Percentiles rank a stretch among this genome's conserved stretches.
Conservation (phyloP, 805 yeast species). For the Myxozyma udenii region DNA sequence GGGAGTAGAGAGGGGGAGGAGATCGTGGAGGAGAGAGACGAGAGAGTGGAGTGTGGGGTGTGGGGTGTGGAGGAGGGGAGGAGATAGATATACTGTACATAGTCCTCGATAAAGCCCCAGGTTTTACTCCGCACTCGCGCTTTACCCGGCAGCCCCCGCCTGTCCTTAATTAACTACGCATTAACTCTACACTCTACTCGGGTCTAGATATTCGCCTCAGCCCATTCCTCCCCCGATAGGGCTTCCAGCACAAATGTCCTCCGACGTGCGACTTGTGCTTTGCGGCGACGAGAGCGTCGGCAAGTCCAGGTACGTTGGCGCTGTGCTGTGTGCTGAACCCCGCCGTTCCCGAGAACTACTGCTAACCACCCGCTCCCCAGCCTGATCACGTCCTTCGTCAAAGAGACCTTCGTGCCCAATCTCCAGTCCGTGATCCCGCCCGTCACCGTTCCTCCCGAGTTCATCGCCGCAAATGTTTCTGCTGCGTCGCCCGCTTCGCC, state of each 20-base stretch:
- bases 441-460: conserved; percentile 74
- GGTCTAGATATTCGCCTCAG: too few species aligned
- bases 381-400: conserved; percentile 72
- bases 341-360: not conserved
- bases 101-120: not conserved
- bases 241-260: too few species aligned
- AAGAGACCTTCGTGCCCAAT: conserved; percentile 70
- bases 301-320: conserved; percentile 27
- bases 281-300: conserved; percentile 68
- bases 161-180: too few species aligned
- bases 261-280: conserved; percentile 67
- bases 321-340: not conserved
- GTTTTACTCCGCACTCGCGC: too few species aligned
- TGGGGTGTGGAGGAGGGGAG: conserved; percentile 4
- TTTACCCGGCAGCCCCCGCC: too few species aligned
- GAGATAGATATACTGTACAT: conserved; percentile 2
- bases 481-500: not conserved
- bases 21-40: not conserved
- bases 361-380: conserved; percentile 37
- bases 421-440: conserved; percentile 79
- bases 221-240: too few species aligned
- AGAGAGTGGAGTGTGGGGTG: not conserved
- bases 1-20: not conserved
- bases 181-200: too few species aligned
- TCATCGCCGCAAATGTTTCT: conserved; percentile 45